phyloP scores from a whole-genome alignment of 768 basidiomycete genomes.

The Russula griseocarnosa region DNA sequence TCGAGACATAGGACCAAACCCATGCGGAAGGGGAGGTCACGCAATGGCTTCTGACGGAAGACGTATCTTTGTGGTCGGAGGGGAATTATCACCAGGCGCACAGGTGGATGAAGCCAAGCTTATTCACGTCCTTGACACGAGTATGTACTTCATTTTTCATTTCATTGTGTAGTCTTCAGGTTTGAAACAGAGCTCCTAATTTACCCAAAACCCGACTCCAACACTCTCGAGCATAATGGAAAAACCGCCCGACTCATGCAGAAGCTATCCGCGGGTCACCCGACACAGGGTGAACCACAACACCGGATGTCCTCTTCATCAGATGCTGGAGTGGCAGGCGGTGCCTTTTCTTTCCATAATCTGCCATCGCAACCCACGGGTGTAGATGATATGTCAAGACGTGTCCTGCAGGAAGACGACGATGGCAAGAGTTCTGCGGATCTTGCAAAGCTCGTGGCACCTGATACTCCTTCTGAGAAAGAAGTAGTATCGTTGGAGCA shows the following conservation, averaged over 20 bases:
- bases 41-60: conserved; percentile 92
- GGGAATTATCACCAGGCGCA: conserved; percentile 75
- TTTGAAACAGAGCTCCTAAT: conserved; percentile 74
- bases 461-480: conserved; percentile 62
- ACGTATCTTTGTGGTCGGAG: conserved; percentile 89
- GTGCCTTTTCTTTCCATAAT: too few species aligned
- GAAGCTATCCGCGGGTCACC: conserved; percentile 48
- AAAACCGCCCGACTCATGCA: conserved; percentile 34
- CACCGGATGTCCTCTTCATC: too few species aligned
- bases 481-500: conserved; percentile 71
- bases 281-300: too few species aligned
- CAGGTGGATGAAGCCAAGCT: conserved; percentile 73
- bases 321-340: too few species aligned
- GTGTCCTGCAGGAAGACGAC: conserved; percentile 50
- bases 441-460: conserved; percentile 56
- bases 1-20: conserved; percentile 98
- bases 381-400: too few species aligned
- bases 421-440: conserved; percentile 50
- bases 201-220: conserved; percentile 63
- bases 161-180: background rate
- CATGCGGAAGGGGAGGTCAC: conserved; percentile 88
- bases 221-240: conserved; percentile 40
- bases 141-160: conserved; percentile 47
- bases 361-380: too few species aligned
- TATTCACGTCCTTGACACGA: conserved; percentile 90